Conservation (phyloP, 2,329 filamentous ascomycete genomes). For the Penicillium hordei region DNA sequence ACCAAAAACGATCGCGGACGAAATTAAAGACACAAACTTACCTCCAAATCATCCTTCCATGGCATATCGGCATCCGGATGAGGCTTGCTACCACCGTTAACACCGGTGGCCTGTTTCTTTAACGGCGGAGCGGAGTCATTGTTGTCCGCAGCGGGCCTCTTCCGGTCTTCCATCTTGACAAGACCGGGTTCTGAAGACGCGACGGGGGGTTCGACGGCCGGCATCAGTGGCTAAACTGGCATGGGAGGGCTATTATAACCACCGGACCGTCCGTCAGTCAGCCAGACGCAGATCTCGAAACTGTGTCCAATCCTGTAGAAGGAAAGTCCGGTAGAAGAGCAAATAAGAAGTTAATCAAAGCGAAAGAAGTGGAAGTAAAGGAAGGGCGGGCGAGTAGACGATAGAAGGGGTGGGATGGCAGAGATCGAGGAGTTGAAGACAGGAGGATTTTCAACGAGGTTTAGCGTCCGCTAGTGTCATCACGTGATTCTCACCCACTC, state of each 20-base stretch:
- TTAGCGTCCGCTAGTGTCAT: conserved; percentile 35
- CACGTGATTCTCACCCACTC: conserved; percentile 39
- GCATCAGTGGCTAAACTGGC: conserved; percentile 70
- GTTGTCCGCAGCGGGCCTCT: conserved; percentile 80
- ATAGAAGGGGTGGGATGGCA: conserved; percentile 25
- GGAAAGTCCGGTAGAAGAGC: conserved; percentile 9
- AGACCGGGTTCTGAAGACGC: conserved; percentile 75
- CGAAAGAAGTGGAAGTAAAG: neutral
- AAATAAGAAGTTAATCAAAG: no score
- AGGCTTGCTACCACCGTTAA: conserved; percentile 68
- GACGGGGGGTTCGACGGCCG: conserved; percentile 74
- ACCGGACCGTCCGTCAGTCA: conserved; percentile 37
- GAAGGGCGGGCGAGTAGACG: conserved; percentile 8
- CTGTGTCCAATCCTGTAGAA: conserved; percentile 25
- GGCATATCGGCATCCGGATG: conserved; percentile 68
- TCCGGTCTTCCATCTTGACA: conserved; percentile 98
- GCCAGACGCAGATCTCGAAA: conserved; percentile 30
- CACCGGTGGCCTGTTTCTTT: conserved; percentile 79
- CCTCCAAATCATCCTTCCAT: conserved; percentile 70
- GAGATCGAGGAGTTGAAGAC: conserved; percentile 33
- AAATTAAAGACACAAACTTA: conserved; percentile 50
- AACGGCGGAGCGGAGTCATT: conserved; percentile 84
- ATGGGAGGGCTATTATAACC: conserved; percentile 36
- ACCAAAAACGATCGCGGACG: neutral
- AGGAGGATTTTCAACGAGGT: conserved; percentile 45